A percentile compares a stretch with the other conserved stretches of the same genome.
These are phyloP conservation scores for Diutina sp. DNA, from an alignment of 1,139 yeast genomes.

Conservation along the genomic window DNA sequence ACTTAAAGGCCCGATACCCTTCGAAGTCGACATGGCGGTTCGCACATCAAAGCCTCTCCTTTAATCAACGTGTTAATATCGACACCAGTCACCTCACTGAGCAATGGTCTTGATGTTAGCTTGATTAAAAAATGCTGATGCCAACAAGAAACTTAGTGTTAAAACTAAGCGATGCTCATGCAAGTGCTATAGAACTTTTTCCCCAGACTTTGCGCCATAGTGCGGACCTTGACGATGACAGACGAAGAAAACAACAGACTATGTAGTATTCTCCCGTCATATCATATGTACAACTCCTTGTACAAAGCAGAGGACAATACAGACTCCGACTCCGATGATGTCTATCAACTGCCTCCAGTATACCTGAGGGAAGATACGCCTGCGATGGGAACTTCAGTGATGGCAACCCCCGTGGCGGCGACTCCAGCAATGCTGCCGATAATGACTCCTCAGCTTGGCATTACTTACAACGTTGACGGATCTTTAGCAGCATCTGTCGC, in stretches of 20 bases:
- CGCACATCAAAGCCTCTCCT: too few species aligned
- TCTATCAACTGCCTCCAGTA: background rate
- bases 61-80: too few species aligned
- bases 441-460: conserved; percentile 3
- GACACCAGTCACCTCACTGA: too few species aligned
- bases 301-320: background rate
- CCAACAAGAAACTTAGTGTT: too few species aligned
- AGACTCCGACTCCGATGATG: background rate
- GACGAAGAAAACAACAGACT: background rate
- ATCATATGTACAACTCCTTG: conserved; percentile 1
- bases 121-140: too few species aligned
- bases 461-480: background rate
- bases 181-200: background rate
- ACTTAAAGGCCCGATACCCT: too few species aligned
- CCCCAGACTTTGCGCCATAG: background rate
- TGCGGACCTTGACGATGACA: background rate
- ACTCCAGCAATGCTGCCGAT: background rate
- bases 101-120: too few species aligned
- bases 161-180: background rate
- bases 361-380: background rate
- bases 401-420: background rate
- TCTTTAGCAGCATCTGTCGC: background rate
- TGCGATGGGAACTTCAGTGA: background rate
- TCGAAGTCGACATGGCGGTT: too few species aligned
- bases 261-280: conserved; percentile 1